A percentile compares a stretch with the other conserved stretches of the same genome.
Conservation (phyloP, 1,284 basidiomycete genomes). For the Wolfiporia cocos region DNA sequence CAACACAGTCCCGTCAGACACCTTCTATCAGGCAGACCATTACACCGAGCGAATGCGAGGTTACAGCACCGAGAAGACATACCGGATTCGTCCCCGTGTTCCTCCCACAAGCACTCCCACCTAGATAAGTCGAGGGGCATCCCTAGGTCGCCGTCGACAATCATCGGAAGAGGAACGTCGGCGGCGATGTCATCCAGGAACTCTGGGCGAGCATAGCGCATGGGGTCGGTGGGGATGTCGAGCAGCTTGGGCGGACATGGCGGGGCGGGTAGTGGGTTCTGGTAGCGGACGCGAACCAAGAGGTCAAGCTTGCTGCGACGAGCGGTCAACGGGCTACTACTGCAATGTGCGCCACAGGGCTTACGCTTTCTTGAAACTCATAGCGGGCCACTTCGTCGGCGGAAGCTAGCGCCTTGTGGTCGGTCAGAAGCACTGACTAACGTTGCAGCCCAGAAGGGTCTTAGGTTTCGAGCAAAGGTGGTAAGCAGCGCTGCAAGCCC, state of each 20-base stretch:
- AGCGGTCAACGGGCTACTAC: not conserved
- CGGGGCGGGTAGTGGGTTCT: slow-evolving; percentile 88
- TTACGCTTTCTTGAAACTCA: slow-evolving; percentile 22
- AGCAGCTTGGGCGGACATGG: slow-evolving; percentile 94
- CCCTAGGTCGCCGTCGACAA: slow-evolving; percentile 90
- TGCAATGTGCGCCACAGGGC: not conserved
- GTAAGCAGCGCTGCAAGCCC: no score
- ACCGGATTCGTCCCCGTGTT: slow-evolving; percentile 67
- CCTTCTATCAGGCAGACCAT: not conserved
- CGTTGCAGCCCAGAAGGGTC: no score
- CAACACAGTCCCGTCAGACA: no score
- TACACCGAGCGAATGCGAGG: not conserved
- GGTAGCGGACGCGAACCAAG: slow-evolving; percentile 86
- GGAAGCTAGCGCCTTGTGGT: no score
- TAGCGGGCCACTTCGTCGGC: slow-evolving; percentile 1
- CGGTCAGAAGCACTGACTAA: no score
- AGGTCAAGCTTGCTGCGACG: slow-evolving; percentile 71
- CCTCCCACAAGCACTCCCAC: slow-evolving; percentile 82
- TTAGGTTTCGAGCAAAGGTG: no score
- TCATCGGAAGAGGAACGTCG: slow-evolving; percentile 83
- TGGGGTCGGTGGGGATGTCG: slow-evolving; percentile 80
- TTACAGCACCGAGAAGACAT: slow-evolving; percentile 18
- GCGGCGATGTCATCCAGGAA: slow-evolving; percentile 78
- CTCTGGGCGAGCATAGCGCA: slow-evolving; percentile 79
- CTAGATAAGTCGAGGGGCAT: slow-evolving; percentile 87